Evolutionary conservation across 2,329 filamentous ascomycete genomes (phyloP).

Genomic region (Thermothelomyces thermophilus): DNA sequence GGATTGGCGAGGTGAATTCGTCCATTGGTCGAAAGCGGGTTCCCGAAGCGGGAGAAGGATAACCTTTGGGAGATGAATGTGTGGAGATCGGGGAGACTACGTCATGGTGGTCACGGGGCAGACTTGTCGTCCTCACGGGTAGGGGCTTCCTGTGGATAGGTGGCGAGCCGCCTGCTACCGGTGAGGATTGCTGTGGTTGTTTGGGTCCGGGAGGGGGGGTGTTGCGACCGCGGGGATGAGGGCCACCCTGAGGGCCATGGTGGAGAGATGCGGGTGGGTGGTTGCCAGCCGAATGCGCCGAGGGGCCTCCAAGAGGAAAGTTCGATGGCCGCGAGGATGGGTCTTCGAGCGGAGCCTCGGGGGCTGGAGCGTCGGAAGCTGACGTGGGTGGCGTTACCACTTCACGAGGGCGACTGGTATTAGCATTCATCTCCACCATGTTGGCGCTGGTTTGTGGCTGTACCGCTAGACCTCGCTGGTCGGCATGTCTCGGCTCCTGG

Average conservation of each 20-base stretch:
- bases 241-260: slow-evolving; percentile 27
- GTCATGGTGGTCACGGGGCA: slow-evolving; percentile 18
- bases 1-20: slow-evolving; percentile 1
- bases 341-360: slow-evolving; percentile 37
- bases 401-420: slow-evolving; percentile 49
- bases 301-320: slow-evolving; percentile 37
- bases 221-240: slow-evolving; percentile 20
- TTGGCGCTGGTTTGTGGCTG: slow-evolving; percentile 42
- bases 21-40: not conserved
- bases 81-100: slow-evolving; percentile 20
- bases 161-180: slow-evolving; percentile 23
- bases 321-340: slow-evolving; percentile 37
- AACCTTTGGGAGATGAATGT: slow-evolving; percentile 11
- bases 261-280: slow-evolving; percentile 27
- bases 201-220: slow-evolving; percentile 21
- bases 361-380: slow-evolving; percentile 31
- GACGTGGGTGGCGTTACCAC: slow-evolving; percentile 38
- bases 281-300: slow-evolving; percentile 30
- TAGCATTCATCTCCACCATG: slow-evolving; percentile 47
- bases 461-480: slow-evolving; percentile 42
- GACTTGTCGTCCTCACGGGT: slow-evolving; percentile 24
- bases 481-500: slow-evolving; percentile 29
- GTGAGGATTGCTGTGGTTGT: slow-evolving; percentile 13
- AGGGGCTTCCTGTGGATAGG: slow-evolving; percentile 29
- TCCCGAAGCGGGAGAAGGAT: not conserved